phyloP scores from a whole-genome alignment of 1,284 basidiomycete species.

The Sporisorium graminicola region DNA sequence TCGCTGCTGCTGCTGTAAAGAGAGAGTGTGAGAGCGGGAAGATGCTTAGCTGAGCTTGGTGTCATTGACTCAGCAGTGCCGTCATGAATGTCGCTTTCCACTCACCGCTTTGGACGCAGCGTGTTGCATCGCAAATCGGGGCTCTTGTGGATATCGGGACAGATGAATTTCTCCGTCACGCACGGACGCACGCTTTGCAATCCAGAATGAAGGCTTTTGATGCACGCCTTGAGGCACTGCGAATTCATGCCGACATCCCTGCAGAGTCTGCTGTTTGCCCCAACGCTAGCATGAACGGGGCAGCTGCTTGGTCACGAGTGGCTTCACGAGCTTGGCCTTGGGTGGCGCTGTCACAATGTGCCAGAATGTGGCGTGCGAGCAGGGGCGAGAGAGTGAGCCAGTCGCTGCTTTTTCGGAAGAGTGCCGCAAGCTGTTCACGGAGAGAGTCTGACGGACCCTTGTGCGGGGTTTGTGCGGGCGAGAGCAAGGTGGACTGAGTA shows the following conservation, averaged over 20 bases:
- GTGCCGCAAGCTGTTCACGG: slow-evolving; percentile 3
- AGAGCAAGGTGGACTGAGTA: too few species aligned
- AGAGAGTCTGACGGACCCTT: background rate
- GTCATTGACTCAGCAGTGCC: slow-evolving; percentile 25
- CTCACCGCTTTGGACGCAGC: background rate
- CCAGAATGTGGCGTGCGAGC: too few species aligned
- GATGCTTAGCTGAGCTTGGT: too few species aligned
- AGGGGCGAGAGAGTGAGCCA: too few species aligned
- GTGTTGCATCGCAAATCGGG: background rate
- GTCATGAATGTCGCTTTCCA: slow-evolving; percentile 11
- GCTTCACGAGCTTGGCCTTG: too few species aligned
- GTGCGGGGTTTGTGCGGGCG: background rate
- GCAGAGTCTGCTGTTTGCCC: too few species aligned
- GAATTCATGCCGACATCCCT: background rate
- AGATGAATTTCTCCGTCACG: background rate
- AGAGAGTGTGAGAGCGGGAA: background rate
- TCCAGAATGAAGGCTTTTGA: too few species aligned
- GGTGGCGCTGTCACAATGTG: too few species aligned
- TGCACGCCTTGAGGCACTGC: background rate
- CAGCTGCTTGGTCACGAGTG: background rate
- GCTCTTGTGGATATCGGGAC: background rate
- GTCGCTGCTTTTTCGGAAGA: slow-evolving; percentile 3
- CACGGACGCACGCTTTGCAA: slow-evolving; percentile 4
- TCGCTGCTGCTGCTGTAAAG: background rate
- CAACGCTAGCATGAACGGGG: too few species aligned